Percentiles rank a stretch among this genome's conserved stretches.
These are phyloP conservation scores for Orobanche coerulescens DNA, from an alignment of 257 asterid species.

Conservation along the genomic window DNA sequence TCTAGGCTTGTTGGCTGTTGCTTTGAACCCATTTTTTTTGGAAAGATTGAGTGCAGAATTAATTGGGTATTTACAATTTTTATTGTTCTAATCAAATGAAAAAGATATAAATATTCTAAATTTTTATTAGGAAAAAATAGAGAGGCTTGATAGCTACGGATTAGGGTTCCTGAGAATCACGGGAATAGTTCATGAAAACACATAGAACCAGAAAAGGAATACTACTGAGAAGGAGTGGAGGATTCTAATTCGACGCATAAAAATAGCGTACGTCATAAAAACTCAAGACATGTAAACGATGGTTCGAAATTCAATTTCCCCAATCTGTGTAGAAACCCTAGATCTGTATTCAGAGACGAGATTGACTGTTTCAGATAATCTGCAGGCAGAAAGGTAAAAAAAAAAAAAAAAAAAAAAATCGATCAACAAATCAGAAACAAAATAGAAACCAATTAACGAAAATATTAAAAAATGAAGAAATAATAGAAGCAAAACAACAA, in stretches of 20 bases:
- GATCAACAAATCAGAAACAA: slow-evolving; percentile 1
- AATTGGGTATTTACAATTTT: background rate
- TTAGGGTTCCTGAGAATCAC: slow-evolving; percentile 5
- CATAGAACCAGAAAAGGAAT: slow-evolving; percentile 81
- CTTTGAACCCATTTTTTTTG: slow-evolving; percentile 33
- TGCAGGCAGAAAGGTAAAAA: slow-evolving; percentile 17
- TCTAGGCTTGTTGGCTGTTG: slow-evolving; percentile 39
- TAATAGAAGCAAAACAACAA: background rate
- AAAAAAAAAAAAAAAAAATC: background rate
- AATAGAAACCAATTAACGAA: background rate
- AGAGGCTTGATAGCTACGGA: no score
- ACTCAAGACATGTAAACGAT: slow-evolving; percentile 22
- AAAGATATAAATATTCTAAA: no score
- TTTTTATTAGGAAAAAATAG: no score
- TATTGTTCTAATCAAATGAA: background rate
- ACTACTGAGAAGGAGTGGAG: slow-evolving; percentile 91
- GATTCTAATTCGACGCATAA: slow-evolving; percentile 56
- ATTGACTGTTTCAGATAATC: slow-evolving; percentile 19
- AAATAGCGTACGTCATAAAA: slow-evolving; percentile 37
- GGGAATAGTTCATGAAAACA: slow-evolving; percentile 67
- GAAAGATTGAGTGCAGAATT: background rate
- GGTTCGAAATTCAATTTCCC: background rate
- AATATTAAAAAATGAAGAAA: background rate
- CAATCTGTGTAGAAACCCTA: background rate
- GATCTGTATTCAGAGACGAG: slow-evolving; percentile 19